Conservation (phyloP, 345 rosid species). For the Corchorus capsularis region DNA sequence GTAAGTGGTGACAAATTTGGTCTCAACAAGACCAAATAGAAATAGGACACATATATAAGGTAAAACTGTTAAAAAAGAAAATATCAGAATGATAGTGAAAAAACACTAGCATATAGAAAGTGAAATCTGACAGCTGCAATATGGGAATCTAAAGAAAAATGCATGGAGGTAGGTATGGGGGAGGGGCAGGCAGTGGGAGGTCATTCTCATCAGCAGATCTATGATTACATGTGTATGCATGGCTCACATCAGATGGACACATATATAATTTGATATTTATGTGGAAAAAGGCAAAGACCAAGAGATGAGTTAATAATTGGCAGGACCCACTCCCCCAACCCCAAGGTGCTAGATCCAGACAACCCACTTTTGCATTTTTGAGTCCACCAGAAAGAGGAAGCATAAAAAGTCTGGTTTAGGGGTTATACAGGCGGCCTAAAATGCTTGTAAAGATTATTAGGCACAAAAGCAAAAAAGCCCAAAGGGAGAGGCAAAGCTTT, state of each 20-base stretch:
- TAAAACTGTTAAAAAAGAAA: neutral
- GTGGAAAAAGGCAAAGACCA: constrained; percentile 17
- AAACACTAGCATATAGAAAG: neutral
- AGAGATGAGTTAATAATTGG: constrained; percentile 20
- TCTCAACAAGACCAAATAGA: no score
- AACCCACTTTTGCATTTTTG: constrained; percentile 18
- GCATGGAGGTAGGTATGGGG: constrained; percentile 28
- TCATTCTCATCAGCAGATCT: constrained; percentile 23
- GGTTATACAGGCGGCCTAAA: constrained; percentile 8
- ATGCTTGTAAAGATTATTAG: constrained; percentile 2
- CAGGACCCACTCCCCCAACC: constrained; percentile 28
- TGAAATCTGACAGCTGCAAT: neutral
- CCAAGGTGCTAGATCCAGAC: constrained; percentile 28
- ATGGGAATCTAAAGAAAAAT: neutral
- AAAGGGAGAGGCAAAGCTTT: neutral
- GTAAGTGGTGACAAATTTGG: neutral
- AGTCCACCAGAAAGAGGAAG: constrained; percentile 11
- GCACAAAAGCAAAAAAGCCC: neutral
- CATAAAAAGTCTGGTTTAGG: constrained; percentile 6
- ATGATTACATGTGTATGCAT: constrained; percentile 32
- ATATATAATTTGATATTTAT: neutral
- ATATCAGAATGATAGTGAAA: neutral
- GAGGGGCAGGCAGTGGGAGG: constrained; percentile 21
- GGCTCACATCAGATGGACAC: constrained; percentile 27
- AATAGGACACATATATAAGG: neutral